Evolutionary conservation across 805 yeast species (phyloP).

Genomic region (Yarrowia keelungensis): DNA sequence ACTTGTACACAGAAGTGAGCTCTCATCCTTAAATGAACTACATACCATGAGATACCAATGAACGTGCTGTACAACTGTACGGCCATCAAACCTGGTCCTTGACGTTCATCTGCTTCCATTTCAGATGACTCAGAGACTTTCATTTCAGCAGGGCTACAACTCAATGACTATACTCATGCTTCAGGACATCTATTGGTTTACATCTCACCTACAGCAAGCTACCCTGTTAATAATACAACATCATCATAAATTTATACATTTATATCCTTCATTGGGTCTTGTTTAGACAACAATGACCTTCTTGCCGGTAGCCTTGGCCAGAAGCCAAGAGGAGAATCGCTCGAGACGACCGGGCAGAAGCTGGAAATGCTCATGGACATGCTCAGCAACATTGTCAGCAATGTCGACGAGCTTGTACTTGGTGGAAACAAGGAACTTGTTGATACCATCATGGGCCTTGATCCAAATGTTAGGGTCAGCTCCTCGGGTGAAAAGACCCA

Average conservation of each 20-base stretch:
- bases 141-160: too few species aligned
- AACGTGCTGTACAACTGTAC: too few species aligned
- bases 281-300: constrained; percentile 36
- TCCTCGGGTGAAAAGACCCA: constrained; percentile 37
- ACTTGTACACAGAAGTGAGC: too few species aligned
- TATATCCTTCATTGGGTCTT: background rate
- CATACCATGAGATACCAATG: too few species aligned
- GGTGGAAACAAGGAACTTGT: constrained; percentile 5
- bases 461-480: constrained; percentile 39
- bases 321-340: constrained; percentile 36
- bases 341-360: constrained; percentile 36
- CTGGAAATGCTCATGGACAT: constrained; percentile 31
- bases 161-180: too few species aligned
- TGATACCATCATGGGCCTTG: constrained; percentile 28
- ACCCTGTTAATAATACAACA: background rate
- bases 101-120: too few species aligned
- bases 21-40: too few species aligned
- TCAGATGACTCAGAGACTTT: too few species aligned
- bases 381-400: constrained; percentile 23
- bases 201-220: background rate
- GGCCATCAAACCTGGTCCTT: too few species aligned
- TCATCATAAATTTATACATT: constrained; percentile 27
- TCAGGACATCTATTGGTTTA: too few species aligned
- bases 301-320: constrained; percentile 37
- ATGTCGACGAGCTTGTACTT: constrained; percentile 17